Evolutionary conservation across 1,284 basidiomycete species (phyloP), one percentile per base, ranked within the genome.

Genomic region (Phellopilus nigrolimitatus): DNA sequence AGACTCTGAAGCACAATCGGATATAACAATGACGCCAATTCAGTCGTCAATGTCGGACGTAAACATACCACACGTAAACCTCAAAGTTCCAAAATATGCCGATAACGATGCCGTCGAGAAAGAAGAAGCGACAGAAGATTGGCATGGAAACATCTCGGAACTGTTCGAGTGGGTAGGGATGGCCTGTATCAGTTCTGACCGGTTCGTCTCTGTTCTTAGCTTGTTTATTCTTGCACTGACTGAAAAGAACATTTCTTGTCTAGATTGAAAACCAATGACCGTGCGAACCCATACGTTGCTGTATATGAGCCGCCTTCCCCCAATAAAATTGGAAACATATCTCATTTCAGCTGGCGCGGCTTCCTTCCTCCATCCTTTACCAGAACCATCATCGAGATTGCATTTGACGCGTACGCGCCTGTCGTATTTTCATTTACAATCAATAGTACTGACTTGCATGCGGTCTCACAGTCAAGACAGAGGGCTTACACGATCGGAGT

Each of bases 91-190:
- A 2, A 15, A 13, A 10, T 21, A 19, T 1, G 1, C 38, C 5
- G 12, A 9, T 4, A 15, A 30, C 5, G 31, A 3, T 15, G 31
- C 4, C 10, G 10, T 9, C 4, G 40, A 55, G 6, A 42, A 55
- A 13, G 48, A 41, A 4, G 74, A 76, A 8, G 60, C 54, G 7
- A 24, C 58, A n/a, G 72, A 76, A 43, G 79, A 80, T 47, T 79
- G 78, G 73, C 63, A 73, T 13, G 68, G 70, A 10, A 66, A 68
- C 3, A 65, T 77, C 34, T 61, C 64, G 3, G 64, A 61, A 1
- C 63, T 85, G 12, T 81, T 83, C 49, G 85, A 87, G 62, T 88
- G 84, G 84, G 70, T 79, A 12, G 85, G 83, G 2, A 74, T 88
- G 75, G 80, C 78, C 0, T 67, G 63, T 51, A 44, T 78, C 1